Conservation (phyloP, 192 early-diverging fungal species). For the Phycomyces nitens region DNA sequence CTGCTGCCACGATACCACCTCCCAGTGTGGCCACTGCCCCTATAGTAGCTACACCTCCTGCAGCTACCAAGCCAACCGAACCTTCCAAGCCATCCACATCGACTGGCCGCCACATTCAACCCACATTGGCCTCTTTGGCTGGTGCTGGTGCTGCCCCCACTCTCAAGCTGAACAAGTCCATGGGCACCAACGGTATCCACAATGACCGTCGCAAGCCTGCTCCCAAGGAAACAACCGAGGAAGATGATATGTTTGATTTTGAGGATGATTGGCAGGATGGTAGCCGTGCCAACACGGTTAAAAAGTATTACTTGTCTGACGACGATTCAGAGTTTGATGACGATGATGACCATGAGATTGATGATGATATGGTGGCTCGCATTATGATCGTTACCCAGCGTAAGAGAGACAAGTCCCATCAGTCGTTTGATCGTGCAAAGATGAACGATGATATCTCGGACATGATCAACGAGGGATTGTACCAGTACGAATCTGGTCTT, state of each 20-base stretch:
- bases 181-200: not conserved
- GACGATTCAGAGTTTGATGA: slow-evolving; percentile 59
- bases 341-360: slow-evolving; percentile 81
- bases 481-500: slow-evolving; percentile 77
- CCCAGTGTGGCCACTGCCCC: not conserved
- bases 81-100: slow-evolving; percentile 4
- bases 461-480: slow-evolving; percentile 95
- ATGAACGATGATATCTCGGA: slow-evolving; percentile 81
- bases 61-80: slow-evolving; percentile 6
- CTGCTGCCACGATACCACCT: not conserved
- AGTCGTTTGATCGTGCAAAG: slow-evolving; percentile 73
- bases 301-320: slow-evolving; percentile 44
- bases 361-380: slow-evolving; percentile 83
- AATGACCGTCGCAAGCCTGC: not conserved
- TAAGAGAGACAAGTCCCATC: slow-evolving; percentile 64
- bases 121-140: slow-evolving; percentile 25
- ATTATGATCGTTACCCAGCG: slow-evolving; percentile 92
- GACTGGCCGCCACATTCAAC: slow-evolving; percentile 3
- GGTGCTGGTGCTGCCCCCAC: slow-evolving; percentile 10
- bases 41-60: not conserved
- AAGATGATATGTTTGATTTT: slow-evolving; percentile 78
- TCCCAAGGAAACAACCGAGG: slow-evolving; percentile 28
- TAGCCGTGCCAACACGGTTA: slow-evolving; percentile 40
- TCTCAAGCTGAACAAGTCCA: slow-evolving; percentile 4
- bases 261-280: slow-evolving; percentile 74